Conservation (phyloP, 2,329 filamentous ascomycete species). For the Lasiodiplodia sp. region DNA sequence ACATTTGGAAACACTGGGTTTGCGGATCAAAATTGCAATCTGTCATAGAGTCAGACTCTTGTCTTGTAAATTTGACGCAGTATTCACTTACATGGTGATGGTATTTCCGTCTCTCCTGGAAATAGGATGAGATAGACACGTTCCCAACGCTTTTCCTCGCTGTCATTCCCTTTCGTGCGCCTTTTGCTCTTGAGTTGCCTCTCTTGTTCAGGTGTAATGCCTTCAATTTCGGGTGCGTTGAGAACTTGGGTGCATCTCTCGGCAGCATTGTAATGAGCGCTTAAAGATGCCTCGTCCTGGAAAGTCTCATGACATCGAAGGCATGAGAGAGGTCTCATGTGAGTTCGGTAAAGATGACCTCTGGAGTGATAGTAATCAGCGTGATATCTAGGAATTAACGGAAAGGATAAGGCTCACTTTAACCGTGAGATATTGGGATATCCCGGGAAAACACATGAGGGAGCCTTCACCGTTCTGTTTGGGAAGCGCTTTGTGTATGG, state of each 20-base stretch:
- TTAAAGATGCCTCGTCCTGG: not conserved
- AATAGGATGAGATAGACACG: not conserved
- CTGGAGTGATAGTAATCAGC: not conserved
- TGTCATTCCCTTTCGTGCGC: not conserved
- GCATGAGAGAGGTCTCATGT: not conserved
- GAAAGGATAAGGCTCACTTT: not conserved
- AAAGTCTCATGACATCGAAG: constrained; percentile 2
- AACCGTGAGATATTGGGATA: not conserved
- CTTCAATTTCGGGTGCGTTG: not conserved
- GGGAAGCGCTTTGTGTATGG: not conserved
- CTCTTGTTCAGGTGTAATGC: constrained; percentile 4
- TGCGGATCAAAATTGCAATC: constrained; percentile 1
- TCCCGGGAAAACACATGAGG: not conserved
- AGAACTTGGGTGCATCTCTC: not conserved
- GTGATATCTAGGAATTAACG: not conserved
- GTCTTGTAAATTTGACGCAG: too few relatives aligned
- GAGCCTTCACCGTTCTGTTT: not conserved
- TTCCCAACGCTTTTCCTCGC: not conserved
- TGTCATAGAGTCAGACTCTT: not conserved
- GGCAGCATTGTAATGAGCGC: not conserved
- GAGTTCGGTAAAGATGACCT: not conserved
- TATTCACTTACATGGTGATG: constrained; percentile 7
- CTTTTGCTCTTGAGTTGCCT: not conserved
- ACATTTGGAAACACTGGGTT: not conserved
- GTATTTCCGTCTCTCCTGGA: not conserved